Percentiles rank a stretch among this genome's conserved stretches.
Conservation (phyloP, 345 rosid species). For the Acer negundo region DNA sequence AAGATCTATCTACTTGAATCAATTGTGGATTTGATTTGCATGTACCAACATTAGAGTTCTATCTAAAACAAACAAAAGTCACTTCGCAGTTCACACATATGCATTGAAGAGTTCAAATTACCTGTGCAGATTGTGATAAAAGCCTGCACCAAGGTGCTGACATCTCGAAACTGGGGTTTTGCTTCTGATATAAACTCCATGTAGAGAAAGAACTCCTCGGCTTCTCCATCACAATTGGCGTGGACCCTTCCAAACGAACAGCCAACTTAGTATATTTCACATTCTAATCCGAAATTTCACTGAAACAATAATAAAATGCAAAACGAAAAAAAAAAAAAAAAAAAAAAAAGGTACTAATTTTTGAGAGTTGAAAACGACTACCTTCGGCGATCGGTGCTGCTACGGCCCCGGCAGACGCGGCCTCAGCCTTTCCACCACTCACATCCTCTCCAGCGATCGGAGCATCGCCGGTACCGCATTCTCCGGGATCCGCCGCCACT, state of each 20-base stretch:
- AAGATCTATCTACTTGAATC: not conserved
- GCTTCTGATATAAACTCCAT: constrained; percentile 49
- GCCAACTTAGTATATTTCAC: constrained; percentile 8
- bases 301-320: constrained; percentile 9
- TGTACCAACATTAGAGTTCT: not conserved
- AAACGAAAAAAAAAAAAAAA: not conserved
- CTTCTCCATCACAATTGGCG: constrained; percentile 55
- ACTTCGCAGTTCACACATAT: not conserved
- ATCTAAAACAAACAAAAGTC: not conserved
- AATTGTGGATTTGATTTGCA: not conserved
- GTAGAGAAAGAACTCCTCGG: constrained; percentile 50
- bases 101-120: constrained; percentile 20
- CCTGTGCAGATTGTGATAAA: constrained; percentile 78
- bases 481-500: constrained; percentile 49
- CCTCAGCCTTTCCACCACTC: constrained; percentile 52
- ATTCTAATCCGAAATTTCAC: constrained; percentile 16
- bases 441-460: constrained; percentile 44
- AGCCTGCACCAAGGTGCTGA: constrained; percentile 74
- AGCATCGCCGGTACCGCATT: constrained; percentile 49
- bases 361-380: constrained; percentile 25
- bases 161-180: constrained; percentile 37
- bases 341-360: not conserved
- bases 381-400: constrained; percentile 69
- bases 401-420: constrained; percentile 46
- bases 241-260: constrained; percentile 48